phyloP scores from a whole-genome alignment of 148 eudicot genomes.

The Fallopia convolvulus region DNA sequence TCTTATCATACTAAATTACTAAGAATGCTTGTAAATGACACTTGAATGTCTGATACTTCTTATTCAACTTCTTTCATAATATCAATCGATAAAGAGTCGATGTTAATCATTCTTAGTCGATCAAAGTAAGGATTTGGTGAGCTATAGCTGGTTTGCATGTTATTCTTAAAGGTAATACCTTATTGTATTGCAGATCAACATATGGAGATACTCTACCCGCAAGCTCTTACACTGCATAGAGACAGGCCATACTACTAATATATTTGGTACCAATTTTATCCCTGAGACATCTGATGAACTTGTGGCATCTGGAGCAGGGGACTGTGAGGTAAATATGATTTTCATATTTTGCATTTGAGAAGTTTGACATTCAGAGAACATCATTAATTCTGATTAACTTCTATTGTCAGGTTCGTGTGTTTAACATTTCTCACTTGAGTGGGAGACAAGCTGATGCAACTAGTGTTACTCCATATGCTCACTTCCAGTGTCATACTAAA shows the following conservation, averaged over 20 bases:
- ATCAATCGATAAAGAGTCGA: neutral
- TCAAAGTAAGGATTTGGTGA: neutral
- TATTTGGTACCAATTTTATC: constrained; percentile 84
- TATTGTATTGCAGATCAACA: constrained; percentile 43
- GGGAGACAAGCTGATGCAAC: constrained; percentile 50
- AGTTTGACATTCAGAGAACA: neutral
- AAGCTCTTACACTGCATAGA: constrained; percentile 71
- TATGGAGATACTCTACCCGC: constrained; percentile 71
- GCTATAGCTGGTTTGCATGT: neutral
- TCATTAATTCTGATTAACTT: neutral
- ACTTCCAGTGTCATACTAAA: constrained; percentile 84
- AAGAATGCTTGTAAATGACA: neutral
- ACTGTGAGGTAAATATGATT: constrained; percentile 65
- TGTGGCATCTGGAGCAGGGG: constrained; percentile 95
- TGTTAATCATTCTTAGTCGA: neutral
- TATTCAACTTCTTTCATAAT: neutral
- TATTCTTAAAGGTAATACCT: neutral
- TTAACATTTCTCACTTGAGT: constrained; percentile 51
- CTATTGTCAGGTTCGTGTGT: constrained; percentile 61
- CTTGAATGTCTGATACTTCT: neutral
- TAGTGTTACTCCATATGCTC: constrained; percentile 50
- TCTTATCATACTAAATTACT: neutral
- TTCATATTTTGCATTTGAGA: neutral
- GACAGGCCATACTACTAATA: constrained; percentile 81
- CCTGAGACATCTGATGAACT: constrained; percentile 92